Base-by-base conservation (phyloP, 495 filamentous ascomycete species). In the Hypoxylon lienhwacheense region DNA sequence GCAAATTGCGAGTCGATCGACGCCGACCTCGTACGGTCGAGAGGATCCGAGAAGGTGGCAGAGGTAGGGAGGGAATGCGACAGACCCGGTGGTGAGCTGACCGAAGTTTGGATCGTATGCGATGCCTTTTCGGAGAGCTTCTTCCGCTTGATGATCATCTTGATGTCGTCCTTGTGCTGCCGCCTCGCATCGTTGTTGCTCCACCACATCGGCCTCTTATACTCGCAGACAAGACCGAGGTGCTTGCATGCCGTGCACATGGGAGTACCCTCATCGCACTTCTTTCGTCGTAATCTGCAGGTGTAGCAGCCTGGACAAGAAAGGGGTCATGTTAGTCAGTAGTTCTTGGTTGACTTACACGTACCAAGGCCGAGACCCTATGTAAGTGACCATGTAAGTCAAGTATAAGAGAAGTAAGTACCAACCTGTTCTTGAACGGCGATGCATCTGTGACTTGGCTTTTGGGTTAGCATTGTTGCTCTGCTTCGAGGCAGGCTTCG, bases 181-280 rank as follows among this genome's bases (percentile, higher is more conserved):
- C 85, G 82, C 52, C 93, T 79, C 71, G 86, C 83, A 55, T 95
- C 90, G 61, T 87, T 85, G 75, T 87, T 96, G 70, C 85, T 88
- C 93, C 93, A 98, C 93, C 93, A 98, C 69, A 88, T 81, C 7
- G 93, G 92, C 66, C 91, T 78, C 80, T 96, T 95, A 73, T 97
- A 98, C 77, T 98, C 90, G 72, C 93, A 98, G 52, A 75, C 75
- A 16, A 98, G 79, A 7, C 84, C 83, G 32, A 98, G 83, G 63
- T 96, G 88, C 66, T 81, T 87, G 81, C 93, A 98, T 40, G 92
- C 90, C 41, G 81, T 82, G 76, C 93, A 98, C 55, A 83, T 76
- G 28, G 89, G 87, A 61, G 87, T 87, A 45, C 85, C 86, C 72
- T 98, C 93, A 67, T 98, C 92, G 74, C 93, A 97, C 82, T 98